Evolutionary conservation across 768 basidiomycete species (phyloP), one percentile per base, ranked within the genome.

Genomic region (Infundibulicybe gibba): DNA sequence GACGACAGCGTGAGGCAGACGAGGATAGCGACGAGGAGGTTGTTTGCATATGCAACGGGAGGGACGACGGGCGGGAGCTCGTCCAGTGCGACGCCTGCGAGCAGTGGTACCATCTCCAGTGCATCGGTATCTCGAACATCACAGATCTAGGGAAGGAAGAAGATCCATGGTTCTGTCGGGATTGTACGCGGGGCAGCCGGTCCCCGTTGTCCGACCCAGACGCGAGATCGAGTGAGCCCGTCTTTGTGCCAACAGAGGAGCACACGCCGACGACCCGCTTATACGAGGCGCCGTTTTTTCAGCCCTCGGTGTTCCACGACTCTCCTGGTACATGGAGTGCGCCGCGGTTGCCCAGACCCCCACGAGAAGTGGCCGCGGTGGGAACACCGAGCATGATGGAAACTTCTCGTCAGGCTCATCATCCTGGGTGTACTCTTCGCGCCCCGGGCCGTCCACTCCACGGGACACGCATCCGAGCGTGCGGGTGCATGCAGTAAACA

Each of bases 81-180:
- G 90, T 92, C 30, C 90, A 90, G 56, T 93, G 90, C 54, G 89
- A 92, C 55, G 72, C 74, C 3, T 93, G 90, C 61, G 71, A 79
- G 59, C 82, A 72, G 13, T 93, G 90, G 90, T 91, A 86, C 59
- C 90, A 93, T 63, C 72, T 90, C 30, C 66, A 79, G 38, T 93
- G 90, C 62, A 82, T 92, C 32, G 89, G 87, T 43, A 85, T 92
- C 54, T 66, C 65, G 43, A 74, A 71, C 54, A 74, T 80, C 31
- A 64, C 74, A 10, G 81, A 89, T 43, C 69, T 91, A 13, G 90
- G 87, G 6, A 76, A 65, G 41, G 87, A 88, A 57, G 86, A 90
- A 54, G 87, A 90, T 54, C 80, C 80, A 1, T 93, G 90, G 89
- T 92, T 76, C 62, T 86, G 88, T 63, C 61, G 69, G 43, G 66